These are phyloP conservation scores for Sherardia arvensis DNA, from an alignment of 257 asterid genomes.

Conservation along the genomic window DNA sequence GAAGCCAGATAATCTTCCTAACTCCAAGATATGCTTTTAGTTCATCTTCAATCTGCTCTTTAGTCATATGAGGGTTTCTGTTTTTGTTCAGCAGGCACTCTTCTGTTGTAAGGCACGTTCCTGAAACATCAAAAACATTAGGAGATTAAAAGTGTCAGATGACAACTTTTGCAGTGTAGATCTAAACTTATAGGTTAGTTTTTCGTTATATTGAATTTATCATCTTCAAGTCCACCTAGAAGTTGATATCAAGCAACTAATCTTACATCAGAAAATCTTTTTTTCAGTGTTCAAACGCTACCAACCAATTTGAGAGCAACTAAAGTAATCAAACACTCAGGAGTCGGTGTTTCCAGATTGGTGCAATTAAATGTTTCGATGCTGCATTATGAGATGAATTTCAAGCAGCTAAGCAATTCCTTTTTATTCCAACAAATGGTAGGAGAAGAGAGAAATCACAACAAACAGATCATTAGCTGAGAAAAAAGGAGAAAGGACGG, in stretches of 20 bases:
- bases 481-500: neutral
- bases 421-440: neutral
- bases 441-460: neutral
- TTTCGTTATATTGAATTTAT: neutral
- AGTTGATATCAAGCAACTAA: neutral
- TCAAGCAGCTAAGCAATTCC: no score
- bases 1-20: slow-evolving; percentile 82
- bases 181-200: neutral
- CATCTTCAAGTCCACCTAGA: neutral
- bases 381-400: no score
- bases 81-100: slow-evolving; percentile 93
- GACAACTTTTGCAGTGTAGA: neutral
- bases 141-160: neutral
- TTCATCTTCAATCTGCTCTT: slow-evolving; percentile 68
- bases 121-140: slow-evolving; percentile 35
- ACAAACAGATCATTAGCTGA: neutral
- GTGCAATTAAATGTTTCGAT: no score
- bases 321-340: neutral
- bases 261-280: neutral
- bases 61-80: slow-evolving; percentile 71
- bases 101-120: slow-evolving; percentile 92
- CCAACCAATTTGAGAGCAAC: neutral
- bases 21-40: slow-evolving; percentile 86
- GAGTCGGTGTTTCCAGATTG: no score
- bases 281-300: neutral